phyloP scores from a whole-genome alignment of 345 rosid genomes.

The Salix brachista region DNA sequence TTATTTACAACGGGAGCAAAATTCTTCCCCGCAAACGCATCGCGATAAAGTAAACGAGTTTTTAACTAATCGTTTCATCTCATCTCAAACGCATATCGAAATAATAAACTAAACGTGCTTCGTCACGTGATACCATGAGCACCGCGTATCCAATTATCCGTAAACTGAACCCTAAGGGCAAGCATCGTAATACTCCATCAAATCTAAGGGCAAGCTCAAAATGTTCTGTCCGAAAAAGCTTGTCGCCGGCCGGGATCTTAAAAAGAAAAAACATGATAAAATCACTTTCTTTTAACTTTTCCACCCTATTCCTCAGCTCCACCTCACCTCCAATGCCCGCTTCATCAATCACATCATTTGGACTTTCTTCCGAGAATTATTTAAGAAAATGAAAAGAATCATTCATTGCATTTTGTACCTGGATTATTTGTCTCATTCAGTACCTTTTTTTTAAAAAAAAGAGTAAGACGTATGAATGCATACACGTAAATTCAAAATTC shows the following conservation, averaged over 20 bases:
- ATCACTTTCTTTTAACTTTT: neutral
- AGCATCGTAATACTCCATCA: neutral
- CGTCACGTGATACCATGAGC: neutral
- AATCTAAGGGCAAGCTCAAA: neutral
- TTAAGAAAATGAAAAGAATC: too few species aligned
- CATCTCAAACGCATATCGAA: too few species aligned
- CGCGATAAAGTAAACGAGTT: too few species aligned
- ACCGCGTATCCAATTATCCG: too few species aligned
- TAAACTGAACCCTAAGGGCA: neutral
- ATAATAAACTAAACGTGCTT: too few species aligned
- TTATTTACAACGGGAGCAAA: too few species aligned
- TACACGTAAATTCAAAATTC: too few species aligned
- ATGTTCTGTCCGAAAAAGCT: neutral
- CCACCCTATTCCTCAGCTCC: neutral
- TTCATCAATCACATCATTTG: neutral
- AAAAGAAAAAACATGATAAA: neutral
- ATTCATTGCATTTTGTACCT: neutral
- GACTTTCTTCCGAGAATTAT: neutral
- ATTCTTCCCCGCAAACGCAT: too few species aligned
- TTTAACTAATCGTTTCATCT: too few species aligned
- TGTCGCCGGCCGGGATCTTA: neutral
- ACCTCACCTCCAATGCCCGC: neutral
- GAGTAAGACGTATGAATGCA: too few species aligned
- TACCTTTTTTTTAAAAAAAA: too few species aligned
- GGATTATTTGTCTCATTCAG: too few species aligned